Conservation (phyloP, 768 basidiomycete species). For the Russula dissimulans region DNA sequence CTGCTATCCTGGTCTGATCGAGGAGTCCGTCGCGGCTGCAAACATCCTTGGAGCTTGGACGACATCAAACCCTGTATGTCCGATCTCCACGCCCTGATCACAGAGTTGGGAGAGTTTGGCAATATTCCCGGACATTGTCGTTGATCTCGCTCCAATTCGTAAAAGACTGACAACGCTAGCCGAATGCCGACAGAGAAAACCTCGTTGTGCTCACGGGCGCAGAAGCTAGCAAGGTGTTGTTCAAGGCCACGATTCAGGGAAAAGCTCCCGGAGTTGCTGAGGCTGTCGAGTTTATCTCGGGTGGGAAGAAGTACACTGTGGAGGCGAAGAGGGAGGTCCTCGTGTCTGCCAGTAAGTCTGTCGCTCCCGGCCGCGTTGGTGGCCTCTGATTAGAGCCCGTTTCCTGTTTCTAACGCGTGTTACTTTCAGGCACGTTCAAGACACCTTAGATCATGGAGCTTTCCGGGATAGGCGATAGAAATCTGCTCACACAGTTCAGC, state of each 20-base stretch:
- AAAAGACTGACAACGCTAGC: constrained; percentile 15
- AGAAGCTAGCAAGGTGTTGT: too few species aligned
- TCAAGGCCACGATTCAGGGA: too few species aligned
- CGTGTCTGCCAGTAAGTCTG: constrained; percentile 23
- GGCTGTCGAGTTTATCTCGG: too few species aligned
- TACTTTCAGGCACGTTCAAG: constrained; percentile 20
- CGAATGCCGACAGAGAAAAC: constrained; percentile 1
- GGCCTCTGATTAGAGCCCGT: background rate
- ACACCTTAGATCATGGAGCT: constrained; percentile 27
- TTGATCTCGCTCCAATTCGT: background rate
- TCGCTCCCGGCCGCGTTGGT: background rate
- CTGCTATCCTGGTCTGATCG: constrained; percentile 14
- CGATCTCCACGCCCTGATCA: background rate
- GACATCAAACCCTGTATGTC: constrained; percentile 14
- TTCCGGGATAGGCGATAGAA: constrained; percentile 30
- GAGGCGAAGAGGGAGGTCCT: constrained; percentile 35
- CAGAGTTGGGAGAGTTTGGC: background rate
- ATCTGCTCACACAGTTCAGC: constrained; percentile 25
- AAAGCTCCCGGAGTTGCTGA: too few species aligned
- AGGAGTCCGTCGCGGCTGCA: constrained; percentile 12
- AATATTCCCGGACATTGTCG: background rate
- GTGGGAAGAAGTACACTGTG: constrained; percentile 22
- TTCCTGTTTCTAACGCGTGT: constrained; percentile 20
- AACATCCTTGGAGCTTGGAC: constrained; percentile 10
- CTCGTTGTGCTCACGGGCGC: too few species aligned